Conservation (phyloP, 345 rosid genomes). For the Salix viminalis region DNA sequence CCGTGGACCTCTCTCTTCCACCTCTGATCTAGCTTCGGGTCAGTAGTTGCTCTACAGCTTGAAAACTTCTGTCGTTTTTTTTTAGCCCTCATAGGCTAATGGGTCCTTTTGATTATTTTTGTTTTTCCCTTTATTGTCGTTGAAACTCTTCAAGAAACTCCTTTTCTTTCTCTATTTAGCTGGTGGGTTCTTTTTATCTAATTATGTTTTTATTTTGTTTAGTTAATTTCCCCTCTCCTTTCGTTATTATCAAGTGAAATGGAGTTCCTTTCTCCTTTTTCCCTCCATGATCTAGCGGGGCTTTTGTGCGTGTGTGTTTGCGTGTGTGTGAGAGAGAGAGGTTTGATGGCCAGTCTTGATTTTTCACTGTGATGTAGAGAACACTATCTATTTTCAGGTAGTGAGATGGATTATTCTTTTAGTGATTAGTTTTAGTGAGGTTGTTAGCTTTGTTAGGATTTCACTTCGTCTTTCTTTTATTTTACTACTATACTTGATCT, state of each 20-base stretch:
- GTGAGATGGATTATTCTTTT: conserved; percentile 30
- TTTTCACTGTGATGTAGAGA: conserved; percentile 8
- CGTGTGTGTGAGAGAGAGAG: not conserved
- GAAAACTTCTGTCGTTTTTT: not conserved
- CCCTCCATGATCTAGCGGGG: not conserved
- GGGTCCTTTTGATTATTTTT: not conserved
- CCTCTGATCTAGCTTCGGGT: conserved; percentile 87
- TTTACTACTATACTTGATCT: conserved; percentile 4
- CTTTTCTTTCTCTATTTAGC: not conserved
- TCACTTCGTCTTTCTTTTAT: conserved; percentile 5
- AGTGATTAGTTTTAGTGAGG: conserved; percentile 34
- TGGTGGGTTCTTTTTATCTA: not conserved
- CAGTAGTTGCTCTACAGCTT: conserved; percentile 10
- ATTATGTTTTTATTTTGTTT: not conserved
- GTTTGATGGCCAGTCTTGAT: conserved; percentile 3
- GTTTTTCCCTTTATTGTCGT: not conserved
- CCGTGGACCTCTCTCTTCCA: conserved; percentile 58
- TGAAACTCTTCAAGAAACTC: not conserved
- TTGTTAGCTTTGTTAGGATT: conserved; percentile 30
- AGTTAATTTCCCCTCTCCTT: not conserved
- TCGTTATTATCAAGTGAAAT: not conserved
- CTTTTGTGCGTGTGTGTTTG: not conserved
- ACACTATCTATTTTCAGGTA: conserved; percentile 1
- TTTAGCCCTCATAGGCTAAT: not conserved
- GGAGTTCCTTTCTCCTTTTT: not conserved